These are phyloP conservation scores for Castanea sativa DNA, from an alignment of 306 rosid genomes.

Conservation along the genomic window DNA sequence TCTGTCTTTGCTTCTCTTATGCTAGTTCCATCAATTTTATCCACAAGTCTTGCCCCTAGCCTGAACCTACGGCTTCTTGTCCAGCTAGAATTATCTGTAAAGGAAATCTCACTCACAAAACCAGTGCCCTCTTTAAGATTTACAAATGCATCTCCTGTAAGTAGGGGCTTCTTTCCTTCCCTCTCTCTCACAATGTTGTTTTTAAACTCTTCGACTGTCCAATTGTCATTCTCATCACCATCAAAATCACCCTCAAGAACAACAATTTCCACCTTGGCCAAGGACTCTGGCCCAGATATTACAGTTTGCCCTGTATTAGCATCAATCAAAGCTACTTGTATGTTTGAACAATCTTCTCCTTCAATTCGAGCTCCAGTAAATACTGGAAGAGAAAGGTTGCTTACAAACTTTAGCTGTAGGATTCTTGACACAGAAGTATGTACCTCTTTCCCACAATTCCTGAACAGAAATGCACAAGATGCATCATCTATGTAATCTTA, in stretches of 20 bases:
- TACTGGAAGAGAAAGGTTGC: constrained; percentile 77
- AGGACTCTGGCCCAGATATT: constrained; percentile 72
- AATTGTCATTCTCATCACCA: constrained; percentile 72
- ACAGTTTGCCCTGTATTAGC: constrained; percentile 50
- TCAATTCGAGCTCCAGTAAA: constrained; percentile 97
- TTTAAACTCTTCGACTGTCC: constrained; percentile 79
- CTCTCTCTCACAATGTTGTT: constrained; percentile 89
- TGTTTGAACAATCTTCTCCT: constrained; percentile 69
- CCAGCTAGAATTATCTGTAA: constrained; percentile 99
- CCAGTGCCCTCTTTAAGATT: constrained; percentile 82
- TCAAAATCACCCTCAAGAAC: constrained; percentile 99
- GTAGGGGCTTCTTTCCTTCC: constrained; percentile 94
- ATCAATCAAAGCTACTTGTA: constrained; percentile 74
- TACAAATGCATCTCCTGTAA: constrained; percentile 77
- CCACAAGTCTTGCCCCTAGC: constrained; percentile 87
- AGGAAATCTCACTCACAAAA: constrained; percentile 75
- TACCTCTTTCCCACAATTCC: constrained; percentile 63
- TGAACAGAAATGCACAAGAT: constrained; percentile 38
- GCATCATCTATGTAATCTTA: neutral
- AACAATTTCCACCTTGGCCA: constrained; percentile 86
- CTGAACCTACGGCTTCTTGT: constrained; percentile 95
- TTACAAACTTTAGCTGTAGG: constrained; percentile 70
- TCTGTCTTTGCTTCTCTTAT: constrained; percentile 87
- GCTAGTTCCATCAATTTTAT: constrained; percentile 59
- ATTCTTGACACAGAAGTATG: constrained; percentile 51